Evolutionary conservation across 495 filamentous ascomycete genomes (phyloP).

Genomic region (Penicillium steckii): DNA sequence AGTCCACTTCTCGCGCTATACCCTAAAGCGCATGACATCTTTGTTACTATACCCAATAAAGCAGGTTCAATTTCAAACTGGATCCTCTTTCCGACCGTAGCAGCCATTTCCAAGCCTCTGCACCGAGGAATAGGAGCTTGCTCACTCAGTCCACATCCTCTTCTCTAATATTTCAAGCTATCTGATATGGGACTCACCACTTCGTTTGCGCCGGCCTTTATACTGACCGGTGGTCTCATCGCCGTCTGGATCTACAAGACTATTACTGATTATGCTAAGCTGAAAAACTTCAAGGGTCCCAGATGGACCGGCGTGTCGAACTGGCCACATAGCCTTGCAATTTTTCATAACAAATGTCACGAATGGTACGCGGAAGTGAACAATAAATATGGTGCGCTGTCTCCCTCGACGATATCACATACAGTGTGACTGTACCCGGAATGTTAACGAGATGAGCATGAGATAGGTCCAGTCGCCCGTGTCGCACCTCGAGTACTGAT

Average conservation of each 20-base stretch:
- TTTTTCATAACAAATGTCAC: constrained; percentile 26
- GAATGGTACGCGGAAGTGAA: constrained; percentile 28
- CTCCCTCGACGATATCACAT: not conserved
- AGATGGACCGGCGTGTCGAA: constrained; percentile 26
- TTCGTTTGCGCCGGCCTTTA: not conserved
- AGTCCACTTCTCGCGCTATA: too few species aligned
- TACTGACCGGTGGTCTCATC: constrained; percentile 15
- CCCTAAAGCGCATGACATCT: too few species aligned
- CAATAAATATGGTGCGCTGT: constrained; percentile 30
- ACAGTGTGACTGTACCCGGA: not conserved
- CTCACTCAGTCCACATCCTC: too few species aligned
- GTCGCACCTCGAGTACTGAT: constrained; percentile 22
- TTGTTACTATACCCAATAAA: too few species aligned
- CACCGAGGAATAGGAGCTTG: not conserved
- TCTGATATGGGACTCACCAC: not conserved
- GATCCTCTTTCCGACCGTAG: too few species aligned
- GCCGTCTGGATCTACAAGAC: constrained; percentile 10
- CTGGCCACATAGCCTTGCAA: constrained; percentile 29
- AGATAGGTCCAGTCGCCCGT: constrained; percentile 27
- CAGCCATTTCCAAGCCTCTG: too few species aligned
- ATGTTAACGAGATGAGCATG: not conserved
- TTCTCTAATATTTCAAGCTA: too few species aligned
- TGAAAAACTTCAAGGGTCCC: constrained; percentile 14
- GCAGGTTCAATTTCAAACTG: too few species aligned
- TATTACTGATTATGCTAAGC: constrained; percentile 7